A percentile compares a stretch with the other conserved stretches of the same genome.
phyloP scores from a whole-genome alignment of 169 alveolate genomes.

The Plasmodium adleri region DNA sequence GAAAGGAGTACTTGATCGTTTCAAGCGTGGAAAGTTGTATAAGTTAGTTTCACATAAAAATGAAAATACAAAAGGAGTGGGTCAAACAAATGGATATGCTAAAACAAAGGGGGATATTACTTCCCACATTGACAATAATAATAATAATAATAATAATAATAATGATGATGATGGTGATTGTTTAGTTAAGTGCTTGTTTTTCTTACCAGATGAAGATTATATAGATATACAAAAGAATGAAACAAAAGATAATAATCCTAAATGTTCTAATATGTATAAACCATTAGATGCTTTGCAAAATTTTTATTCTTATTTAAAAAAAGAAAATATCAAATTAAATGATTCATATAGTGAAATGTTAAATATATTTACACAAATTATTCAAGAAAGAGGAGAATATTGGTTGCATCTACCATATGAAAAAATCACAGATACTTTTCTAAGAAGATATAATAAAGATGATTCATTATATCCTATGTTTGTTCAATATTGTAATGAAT shows the following conservation, averaged over 20 bases:
- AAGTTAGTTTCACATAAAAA: background rate
- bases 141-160: background rate
- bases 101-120: too few species aligned
- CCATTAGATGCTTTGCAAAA: slow-evolving; percentile 62
- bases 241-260: too few species aligned
- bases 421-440: slow-evolving; percentile 33
- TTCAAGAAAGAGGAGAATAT: slow-evolving; percentile 62
- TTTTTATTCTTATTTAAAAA: slow-evolving; percentile 31
- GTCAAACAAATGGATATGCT: too few species aligned
- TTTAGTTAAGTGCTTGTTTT: slow-evolving; percentile 45
- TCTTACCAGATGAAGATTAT: slow-evolving; percentile 23
- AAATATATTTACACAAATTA: slow-evolving; percentile 40
- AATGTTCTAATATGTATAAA: slow-evolving; percentile 12
- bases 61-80: too few species aligned
- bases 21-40: slow-evolving; percentile 29
- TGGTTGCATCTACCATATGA: slow-evolving; percentile 64
- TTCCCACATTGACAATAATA: background rate
- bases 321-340: slow-evolving; percentile 27
- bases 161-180: too few species aligned
- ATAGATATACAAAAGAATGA: background rate
- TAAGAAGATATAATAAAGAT: slow-evolving; percentile 63
- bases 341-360: slow-evolving; percentile 27
- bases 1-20: background rate
- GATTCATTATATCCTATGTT: slow-evolving; percentile 55
- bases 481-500: slow-evolving; percentile 22